Evolutionary conservation across 2,329 filamentous ascomycete species (phyloP), one percentile per base, ranked within the genome.

Genomic region (Ophiocordyceps camponoti-leonardi): DNA sequence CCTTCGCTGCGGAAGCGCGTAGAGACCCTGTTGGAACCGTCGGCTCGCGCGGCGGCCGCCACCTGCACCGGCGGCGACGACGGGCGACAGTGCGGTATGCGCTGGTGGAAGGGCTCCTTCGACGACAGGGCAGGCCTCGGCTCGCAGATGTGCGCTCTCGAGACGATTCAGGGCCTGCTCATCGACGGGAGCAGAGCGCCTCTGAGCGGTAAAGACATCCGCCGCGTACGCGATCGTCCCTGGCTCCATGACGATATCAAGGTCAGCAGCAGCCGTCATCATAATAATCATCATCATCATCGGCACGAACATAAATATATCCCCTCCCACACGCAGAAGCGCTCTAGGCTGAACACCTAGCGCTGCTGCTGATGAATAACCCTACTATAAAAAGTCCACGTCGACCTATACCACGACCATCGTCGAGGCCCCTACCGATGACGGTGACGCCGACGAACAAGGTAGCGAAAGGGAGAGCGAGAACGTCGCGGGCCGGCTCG

Each of bases 91-190:
- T 83, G 79, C 52, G 77, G 78, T n/a, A 64, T 73, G 54, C 72
- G 69, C 55, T 83, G 79, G 79, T 79, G 77, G 49, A 61, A 66
- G 1, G 69, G 68, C 37, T 70, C 66, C 1, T 79, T 67, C 49
- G 78, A 82, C 53, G 69, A 67, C 35, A 63, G 59, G 22, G 57
- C 63, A 0, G 76, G 77, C 2, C 64, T 81, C 6, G 79, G 79
- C 5, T 73, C 79, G 59, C 71, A 81, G 56, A 77, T 82, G 74
- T 73, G 69, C 46, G 79, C 76, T 1, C 67, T 82, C 44, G 78
- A 81, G 61, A 67, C 69, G 1, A 65, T 82, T 16, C 77, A 81
- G 55, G 75, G 75, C 3, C 62, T 80, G 3, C 60, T 83, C 43
- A 62, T 67, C 14, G 53, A 60, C 14, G 52, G 63, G 6, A 62